Conservation (phyloP, 495 filamentous ascomycete genomes). For the Chaetomidium leptoderma region DNA sequence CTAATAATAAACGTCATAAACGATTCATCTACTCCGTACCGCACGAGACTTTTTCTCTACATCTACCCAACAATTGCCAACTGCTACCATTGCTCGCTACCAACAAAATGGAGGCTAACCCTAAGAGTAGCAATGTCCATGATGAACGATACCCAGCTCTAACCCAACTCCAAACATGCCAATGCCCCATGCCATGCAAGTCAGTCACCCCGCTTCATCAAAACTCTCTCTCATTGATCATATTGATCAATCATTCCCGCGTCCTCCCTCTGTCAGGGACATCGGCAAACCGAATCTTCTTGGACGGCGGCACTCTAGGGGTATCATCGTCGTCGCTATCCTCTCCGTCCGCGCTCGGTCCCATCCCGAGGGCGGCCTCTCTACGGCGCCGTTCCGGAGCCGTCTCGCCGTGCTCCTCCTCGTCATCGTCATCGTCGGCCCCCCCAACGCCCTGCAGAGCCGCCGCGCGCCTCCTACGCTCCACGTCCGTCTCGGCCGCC, state of each 20-base stretch:
- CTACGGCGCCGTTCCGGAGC: constrained; percentile 77
- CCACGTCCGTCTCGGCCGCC: constrained; percentile 37
- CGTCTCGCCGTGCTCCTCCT: constrained; percentile 61
- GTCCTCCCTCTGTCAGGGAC: constrained; percentile 25
- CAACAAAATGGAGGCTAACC: not conserved
- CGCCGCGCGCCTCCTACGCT: constrained; percentile 41
- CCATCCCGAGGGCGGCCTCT: constrained; percentile 74
- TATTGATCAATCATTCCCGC: not conserved
- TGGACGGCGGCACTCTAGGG: constrained; percentile 41
- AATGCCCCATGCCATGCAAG: not conserved
- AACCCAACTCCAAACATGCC: constrained; percentile 6
- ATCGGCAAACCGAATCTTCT: constrained; percentile 46
- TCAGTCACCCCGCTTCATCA: not conserved
- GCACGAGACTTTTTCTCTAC: not conserved
- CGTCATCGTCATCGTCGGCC: constrained; percentile 15
- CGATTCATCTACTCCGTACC: not conserved
- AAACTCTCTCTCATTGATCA: too few species aligned
- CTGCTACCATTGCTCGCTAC: constrained; percentile 2
- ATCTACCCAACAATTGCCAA: constrained; percentile 10
- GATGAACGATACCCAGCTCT: not conserved
- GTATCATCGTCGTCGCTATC: constrained; percentile 63
- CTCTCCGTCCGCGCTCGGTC: constrained; percentile 47
- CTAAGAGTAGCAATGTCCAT: not conserved
- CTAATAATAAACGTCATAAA: not conserved
- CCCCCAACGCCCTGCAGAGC: constrained; percentile 34